A percentile compares a stretch with the other conserved stretches of the same genome.
Conservation (phyloP, 768 basidiomycete species). For the Psilocybe tampanensis region DNA sequence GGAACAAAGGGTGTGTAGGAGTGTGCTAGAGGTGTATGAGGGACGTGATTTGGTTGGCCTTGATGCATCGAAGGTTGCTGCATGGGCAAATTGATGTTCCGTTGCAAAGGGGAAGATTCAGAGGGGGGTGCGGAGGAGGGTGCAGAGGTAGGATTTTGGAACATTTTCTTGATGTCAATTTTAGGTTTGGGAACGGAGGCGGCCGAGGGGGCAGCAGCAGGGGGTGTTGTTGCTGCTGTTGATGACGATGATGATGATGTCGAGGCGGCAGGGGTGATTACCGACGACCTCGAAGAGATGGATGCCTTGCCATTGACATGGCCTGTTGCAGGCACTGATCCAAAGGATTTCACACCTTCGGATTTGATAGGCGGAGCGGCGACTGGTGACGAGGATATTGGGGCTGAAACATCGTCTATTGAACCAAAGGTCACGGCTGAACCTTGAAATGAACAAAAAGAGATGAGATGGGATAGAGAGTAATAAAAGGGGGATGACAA, state of each 20-base stretch:
- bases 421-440: constrained; percentile 87
- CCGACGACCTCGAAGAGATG: constrained; percentile 42
- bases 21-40: constrained; percentile 47
- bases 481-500: constrained; percentile 23
- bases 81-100: constrained; percentile 54
- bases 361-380: constrained; percentile 64
- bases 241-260: constrained; percentile 41
- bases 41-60: constrained; percentile 32
- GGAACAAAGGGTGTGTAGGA: constrained; percentile 53
- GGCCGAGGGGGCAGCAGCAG: constrained; percentile 32
- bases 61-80: constrained; percentile 40
- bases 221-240: constrained; percentile 32
- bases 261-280: constrained; percentile 28
- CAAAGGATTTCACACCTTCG: constrained; percentile 81
- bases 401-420: constrained; percentile 78
- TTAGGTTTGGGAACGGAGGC: constrained; percentile 43
- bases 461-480: constrained; percentile 13
- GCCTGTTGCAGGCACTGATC: constrained; percentile 64
- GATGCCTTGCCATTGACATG: constrained; percentile 68
- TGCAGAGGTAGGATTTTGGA: constrained; percentile 58
- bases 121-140: constrained; percentile 53
- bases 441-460: constrained; percentile 35
- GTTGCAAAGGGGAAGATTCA: constrained; percentile 61
- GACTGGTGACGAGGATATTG: constrained; percentile 84
- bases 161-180: constrained; percentile 62